These are phyloP conservation scores for Dioszegia aurantiaca DNA, from an alignment of 768 basidiomycete species.

Conservation along the genomic window DNA sequence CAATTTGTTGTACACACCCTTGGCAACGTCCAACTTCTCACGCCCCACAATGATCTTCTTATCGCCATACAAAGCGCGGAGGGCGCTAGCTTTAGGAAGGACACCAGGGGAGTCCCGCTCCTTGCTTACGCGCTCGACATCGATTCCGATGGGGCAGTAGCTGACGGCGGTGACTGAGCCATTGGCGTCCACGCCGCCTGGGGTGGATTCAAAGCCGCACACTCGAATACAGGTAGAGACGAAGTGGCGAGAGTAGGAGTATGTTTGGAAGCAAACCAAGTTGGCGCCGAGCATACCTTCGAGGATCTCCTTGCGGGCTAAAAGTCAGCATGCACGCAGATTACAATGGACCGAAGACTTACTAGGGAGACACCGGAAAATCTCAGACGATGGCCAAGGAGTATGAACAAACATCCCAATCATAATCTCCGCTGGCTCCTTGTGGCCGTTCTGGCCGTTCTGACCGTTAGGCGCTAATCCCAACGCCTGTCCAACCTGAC, in stretches of 20 bases:
- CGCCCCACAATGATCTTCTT: constrained; percentile 98
- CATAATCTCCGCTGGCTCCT: constrained; percentile 59
- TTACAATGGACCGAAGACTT: constrained; percentile 49
- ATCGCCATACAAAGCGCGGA: constrained; percentile 79
- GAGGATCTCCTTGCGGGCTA: constrained; percentile 83
- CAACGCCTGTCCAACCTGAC: constrained; percentile 37
- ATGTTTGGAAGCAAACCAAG: constrained; percentile 91
- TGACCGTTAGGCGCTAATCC: constrained; percentile 25
- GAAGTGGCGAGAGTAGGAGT: constrained; percentile 93
- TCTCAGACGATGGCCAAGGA: constrained; percentile 93
- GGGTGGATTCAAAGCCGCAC: constrained; percentile 83
- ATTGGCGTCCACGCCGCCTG: constrained; percentile 72
- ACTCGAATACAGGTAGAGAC: constrained; percentile 91
- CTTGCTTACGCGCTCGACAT: constrained; percentile 79
- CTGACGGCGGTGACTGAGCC: constrained; percentile 77
- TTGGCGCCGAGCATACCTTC: constrained; percentile 98
- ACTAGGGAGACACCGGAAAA: constrained; percentile 91
- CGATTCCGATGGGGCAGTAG: constrained; percentile 93
- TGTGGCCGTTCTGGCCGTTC: constrained; percentile 19
- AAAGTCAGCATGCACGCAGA: constrained; percentile 16
- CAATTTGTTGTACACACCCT: constrained; percentile 94
- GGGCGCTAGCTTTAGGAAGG: constrained; percentile 80
- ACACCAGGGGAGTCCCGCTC: constrained; percentile 79
- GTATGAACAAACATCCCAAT: constrained; percentile 96
- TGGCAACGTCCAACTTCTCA: constrained; percentile 97